These are phyloP conservation scores for Geotrichum carabidarum DNA, from an alignment of 1,139 yeast genomes.

Conservation along the genomic window DNA sequence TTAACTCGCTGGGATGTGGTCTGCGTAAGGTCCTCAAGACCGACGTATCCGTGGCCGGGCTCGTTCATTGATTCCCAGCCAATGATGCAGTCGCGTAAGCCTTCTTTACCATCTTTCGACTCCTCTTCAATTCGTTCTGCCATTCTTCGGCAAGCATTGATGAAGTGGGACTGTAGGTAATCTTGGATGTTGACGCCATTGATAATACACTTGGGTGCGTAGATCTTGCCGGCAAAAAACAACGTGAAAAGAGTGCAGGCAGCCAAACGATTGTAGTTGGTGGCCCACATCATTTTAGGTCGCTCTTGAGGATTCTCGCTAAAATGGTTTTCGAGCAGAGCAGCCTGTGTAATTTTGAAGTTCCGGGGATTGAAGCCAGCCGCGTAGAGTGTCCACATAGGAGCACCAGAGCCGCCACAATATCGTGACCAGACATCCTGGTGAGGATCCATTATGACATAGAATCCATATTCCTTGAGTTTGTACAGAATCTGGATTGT, in stretches of 20 bases:
- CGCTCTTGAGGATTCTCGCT: slow-evolving; percentile 41
- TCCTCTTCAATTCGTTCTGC: slow-evolving; percentile 53
- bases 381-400: slow-evolving; percentile 83
- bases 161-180: slow-evolving; percentile 61
- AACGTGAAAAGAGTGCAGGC: slow-evolving; percentile 77
- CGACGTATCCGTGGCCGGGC: slow-evolving; percentile 50
- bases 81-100: slow-evolving; percentile 50
- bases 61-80: slow-evolving; percentile 89
- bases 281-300: slow-evolving; percentile 78
- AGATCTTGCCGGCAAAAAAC: slow-evolving; percentile 69
- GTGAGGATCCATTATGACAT: slow-evolving; percentile 79
- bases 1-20: slow-evolving; percentile 33
- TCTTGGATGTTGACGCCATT: slow-evolving; percentile 74
- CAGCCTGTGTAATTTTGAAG: slow-evolving; percentile 65
- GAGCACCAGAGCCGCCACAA: slow-evolving; percentile 90
- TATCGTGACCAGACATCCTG: slow-evolving; percentile 91
- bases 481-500: slow-evolving; percentile 56
- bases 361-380: slow-evolving; percentile 73
- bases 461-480: slow-evolving; percentile 60
- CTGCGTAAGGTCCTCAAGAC: slow-evolving; percentile 28
- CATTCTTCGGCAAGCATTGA: slow-evolving; percentile 51
- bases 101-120: slow-evolving; percentile 40
- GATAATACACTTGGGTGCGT: slow-evolving; percentile 64
- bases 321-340: slow-evolving; percentile 55
- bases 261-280: slow-evolving; percentile 73